Percentiles rank a stretch among this genome's conserved stretches.
phyloP scores from a whole-genome alignment of 169 alveolate genomes.

The Eimeria tenella region DNA sequence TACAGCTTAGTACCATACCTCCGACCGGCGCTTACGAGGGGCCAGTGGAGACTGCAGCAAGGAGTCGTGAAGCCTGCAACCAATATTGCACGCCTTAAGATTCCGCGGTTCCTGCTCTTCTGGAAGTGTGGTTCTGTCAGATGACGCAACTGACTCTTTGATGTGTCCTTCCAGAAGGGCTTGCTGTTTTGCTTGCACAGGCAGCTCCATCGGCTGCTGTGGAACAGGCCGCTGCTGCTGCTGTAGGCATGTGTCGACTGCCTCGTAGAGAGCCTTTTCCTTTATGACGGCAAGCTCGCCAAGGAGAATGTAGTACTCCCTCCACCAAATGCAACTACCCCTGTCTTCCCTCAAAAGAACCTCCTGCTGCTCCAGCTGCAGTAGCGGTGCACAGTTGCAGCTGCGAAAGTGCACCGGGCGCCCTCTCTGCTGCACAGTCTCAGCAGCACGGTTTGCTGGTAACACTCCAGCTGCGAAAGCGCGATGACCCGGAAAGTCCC shows the following conservation, averaged over 20 bases:
- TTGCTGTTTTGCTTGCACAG: constrained; percentile 29
- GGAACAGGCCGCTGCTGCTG: constrained; percentile 32
- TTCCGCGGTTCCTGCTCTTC: not conserved
- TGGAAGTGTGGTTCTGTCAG: not conserved
- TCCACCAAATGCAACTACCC: constrained; percentile 56
- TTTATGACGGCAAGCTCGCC: constrained; percentile 58
- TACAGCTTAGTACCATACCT: constrained; percentile 19
- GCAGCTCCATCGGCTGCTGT: constrained; percentile 5
- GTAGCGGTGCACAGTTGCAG: constrained; percentile 53
- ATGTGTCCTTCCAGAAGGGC: not conserved
- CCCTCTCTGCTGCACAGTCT: not conserved
- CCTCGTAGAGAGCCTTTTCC: constrained; percentile 48
- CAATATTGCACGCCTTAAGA: constrained; percentile 1
- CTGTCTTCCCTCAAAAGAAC: constrained; percentile 32
- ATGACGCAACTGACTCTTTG: not conserved
- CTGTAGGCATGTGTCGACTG: constrained; percentile 44
- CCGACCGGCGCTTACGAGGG: constrained; percentile 64
- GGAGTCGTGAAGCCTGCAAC: constrained; percentile 18
- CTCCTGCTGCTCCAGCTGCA: constrained; percentile 67
- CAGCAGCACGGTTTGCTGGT: not conserved
- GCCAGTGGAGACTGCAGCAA: constrained; percentile 53
- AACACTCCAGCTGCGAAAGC: constrained; percentile 10
- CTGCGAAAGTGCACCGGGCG: not conserved
- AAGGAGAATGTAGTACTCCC: constrained; percentile 26
- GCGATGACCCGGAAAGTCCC: constrained; percentile 38